Conservation (phyloP, 176 grass and related monocot species). For the Aegilops longissima region DNA sequence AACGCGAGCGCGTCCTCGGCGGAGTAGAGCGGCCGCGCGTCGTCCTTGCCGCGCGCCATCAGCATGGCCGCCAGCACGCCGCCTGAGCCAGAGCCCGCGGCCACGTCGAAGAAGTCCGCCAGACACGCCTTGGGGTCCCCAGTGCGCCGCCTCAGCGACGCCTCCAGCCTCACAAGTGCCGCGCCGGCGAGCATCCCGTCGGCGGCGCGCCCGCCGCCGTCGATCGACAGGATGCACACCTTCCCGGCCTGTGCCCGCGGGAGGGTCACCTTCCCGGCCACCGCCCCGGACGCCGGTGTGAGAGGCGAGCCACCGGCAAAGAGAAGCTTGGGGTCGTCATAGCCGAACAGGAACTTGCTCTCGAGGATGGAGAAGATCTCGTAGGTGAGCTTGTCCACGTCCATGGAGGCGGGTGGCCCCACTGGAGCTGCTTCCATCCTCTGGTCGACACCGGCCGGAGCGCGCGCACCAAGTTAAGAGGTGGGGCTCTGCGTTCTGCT, state of each 20-base stretch:
- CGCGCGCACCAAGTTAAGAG: neutral
- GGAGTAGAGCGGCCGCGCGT: conserved; percentile 69
- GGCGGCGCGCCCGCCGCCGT: conserved; percentile 63
- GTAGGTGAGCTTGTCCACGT: conserved; percentile 89
- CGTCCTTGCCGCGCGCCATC: conserved; percentile 45
- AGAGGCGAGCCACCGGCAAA: neutral
- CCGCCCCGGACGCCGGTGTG: neutral
- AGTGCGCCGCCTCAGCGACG: conserved; percentile 54
- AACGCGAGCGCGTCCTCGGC: conserved; percentile 76
- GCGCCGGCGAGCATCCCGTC: conserved; percentile 78
- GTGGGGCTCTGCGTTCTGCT: neutral
- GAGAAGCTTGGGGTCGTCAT: conserved; percentile 72
- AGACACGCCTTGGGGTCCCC: conserved; percentile 54
- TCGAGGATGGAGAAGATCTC: conserved; percentile 98
- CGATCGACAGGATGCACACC: conserved; percentile 83
- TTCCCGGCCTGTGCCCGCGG: conserved; percentile 14
- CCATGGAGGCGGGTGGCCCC: conserved; percentile 29
- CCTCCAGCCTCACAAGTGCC: conserved; percentile 62
- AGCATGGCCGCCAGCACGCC: conserved; percentile 91
- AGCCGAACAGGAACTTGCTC: conserved; percentile 93
- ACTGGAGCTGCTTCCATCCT: conserved; percentile 1
- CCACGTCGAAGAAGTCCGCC: conserved; percentile 87
- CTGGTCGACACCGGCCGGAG: neutral
- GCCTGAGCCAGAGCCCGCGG: conserved; percentile 74
- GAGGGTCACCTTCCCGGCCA: neutral